Base-by-base conservation (phyloP, 2,329 filamentous ascomycete species). In the Trichoderma afroharzianum region DNA sequence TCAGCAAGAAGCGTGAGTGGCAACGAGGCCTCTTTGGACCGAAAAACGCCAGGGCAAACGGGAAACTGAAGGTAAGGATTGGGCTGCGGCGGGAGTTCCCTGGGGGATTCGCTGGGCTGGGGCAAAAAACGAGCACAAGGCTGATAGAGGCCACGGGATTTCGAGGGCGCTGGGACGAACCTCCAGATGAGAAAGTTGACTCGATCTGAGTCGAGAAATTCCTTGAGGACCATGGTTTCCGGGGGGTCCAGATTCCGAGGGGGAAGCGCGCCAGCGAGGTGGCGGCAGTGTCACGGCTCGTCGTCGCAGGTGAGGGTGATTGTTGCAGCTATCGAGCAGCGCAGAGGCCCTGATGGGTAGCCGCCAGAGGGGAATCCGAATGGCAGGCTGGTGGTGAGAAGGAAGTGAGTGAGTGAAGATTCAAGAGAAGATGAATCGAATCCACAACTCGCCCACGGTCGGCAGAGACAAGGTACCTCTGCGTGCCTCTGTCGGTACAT, bases 181-280 rank as follows among this genome's bases (percentile, higher is more conserved):
- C 88, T 90, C 89, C 89, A 91, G 80, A 91, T 86, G 81, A 91
- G 86, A 85, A 88, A 91, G 84, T 91, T 91, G 85, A 91, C 84
- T 84, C 88, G 86, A 81, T 91, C 86, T 75, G 88, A 90, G 85
- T 90, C 87, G 78, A 91, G 85, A 79, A 85, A 85, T 83, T 90
- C 88, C 83, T 89, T 89, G 78, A 77, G 76, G 76, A 81, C 80
- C 87, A 89, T 89, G 77, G 77, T 78, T 74, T 74, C 74, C 43
- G 43, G 74, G 75, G 74, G 72, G 55, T 39, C 32, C 32, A 39
- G 55, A 18, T 43, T 43, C 43, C 55, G 66, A 43, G 66, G 55
- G 57, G 39, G 55, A n/a, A 68, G 66, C 74, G 78, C 78, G 78
- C 78, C 79, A 68, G 76, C 75, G 43, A 76, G 74, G 75, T 77